A percentile compares a stretch with the other conserved stretches of the same genome.
phyloP scores from a whole-genome alignment of 257 asterid genomes.

The Fraxinus excelsior region DNA sequence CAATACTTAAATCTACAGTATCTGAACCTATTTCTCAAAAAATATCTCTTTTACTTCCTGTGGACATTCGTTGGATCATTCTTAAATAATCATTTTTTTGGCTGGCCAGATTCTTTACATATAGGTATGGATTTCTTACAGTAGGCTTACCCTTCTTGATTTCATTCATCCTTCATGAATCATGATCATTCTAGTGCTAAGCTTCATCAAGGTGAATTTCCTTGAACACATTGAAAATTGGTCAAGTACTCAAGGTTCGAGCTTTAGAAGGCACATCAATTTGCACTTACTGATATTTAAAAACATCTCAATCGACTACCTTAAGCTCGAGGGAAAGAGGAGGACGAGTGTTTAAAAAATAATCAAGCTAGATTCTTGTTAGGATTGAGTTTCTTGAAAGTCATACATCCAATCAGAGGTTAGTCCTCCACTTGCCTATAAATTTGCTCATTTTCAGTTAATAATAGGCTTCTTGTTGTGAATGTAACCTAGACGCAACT shows the following conservation, averaged over 20 bases:
- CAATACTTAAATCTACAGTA: too few species aligned
- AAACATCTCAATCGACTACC: not conserved
- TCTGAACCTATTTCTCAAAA: too few species aligned
- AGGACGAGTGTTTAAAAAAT: not conserved
- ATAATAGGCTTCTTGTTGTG: not conserved
- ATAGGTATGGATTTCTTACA: too few species aligned
- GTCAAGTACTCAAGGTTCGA: not conserved
- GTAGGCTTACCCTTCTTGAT: not conserved
- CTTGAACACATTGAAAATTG: not conserved
- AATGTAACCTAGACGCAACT: not conserved
- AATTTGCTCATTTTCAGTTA: not conserved
- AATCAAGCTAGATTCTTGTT: not conserved
- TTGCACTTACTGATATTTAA: not conserved
- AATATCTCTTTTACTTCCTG: not conserved
- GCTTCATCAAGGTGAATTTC: not conserved
- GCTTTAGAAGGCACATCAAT: not conserved
- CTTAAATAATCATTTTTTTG: too few species aligned
- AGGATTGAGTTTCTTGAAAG: not conserved
- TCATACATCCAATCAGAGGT: not conserved
- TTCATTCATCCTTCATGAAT: not conserved
- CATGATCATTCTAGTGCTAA: not conserved
- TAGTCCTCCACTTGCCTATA: not conserved
- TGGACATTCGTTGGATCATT: too few species aligned
- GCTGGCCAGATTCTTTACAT: too few species aligned
- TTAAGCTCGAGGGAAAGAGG: not conserved